Percentiles rank a stretch among this genome's conserved stretches.
These are phyloP conservation scores for Candida buenavistaensis DNA, from an alignment of 1,139 yeast species.

Conservation along the genomic window DNA sequence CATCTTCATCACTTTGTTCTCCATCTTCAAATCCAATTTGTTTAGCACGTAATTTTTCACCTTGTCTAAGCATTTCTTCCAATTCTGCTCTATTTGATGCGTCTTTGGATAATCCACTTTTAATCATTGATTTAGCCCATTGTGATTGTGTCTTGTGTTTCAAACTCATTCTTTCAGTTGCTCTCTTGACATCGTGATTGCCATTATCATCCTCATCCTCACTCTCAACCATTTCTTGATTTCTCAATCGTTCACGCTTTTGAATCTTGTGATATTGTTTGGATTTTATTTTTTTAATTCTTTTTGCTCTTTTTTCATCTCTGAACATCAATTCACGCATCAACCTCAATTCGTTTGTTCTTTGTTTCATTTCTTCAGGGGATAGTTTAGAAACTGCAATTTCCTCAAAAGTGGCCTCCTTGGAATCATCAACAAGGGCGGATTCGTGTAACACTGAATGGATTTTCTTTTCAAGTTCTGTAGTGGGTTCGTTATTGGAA, in stretches of 20 bases:
- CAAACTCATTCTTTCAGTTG: constrained; percentile 87
- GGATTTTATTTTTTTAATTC: constrained; percentile 92
- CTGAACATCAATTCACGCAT: constrained; percentile 97
- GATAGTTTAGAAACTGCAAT: constrained; percentile 80
- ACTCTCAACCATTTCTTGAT: constrained; percentile 63
- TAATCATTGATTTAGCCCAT: constrained; percentile 92
- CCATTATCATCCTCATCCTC: constrained; percentile 55
- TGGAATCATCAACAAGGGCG: constrained; percentile 67
- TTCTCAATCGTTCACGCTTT: constrained; percentile 78
- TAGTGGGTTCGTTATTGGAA: constrained; percentile 46
- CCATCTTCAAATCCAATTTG: constrained; percentile 69
- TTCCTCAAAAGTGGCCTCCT: constrained; percentile 83
- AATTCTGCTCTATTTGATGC: constrained; percentile 79
- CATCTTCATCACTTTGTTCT: constrained; percentile 48
- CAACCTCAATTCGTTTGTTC: constrained; percentile 79
- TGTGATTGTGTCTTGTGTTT: constrained; percentile 84
- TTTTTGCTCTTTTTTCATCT: constrained; percentile 85
- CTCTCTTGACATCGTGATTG: constrained; percentile 72
- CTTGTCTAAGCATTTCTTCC: constrained; percentile 91
- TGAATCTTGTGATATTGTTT: constrained; percentile 84
- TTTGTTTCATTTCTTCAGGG: constrained; percentile 73
- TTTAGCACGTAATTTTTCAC: constrained; percentile 73
- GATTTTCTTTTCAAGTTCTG: constrained; percentile 69
- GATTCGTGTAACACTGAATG: constrained; percentile 63
- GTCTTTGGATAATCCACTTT: constrained; percentile 88